phyloP scores from a whole-genome alignment of 1,284 basidiomycete species.

The Abortiporus biennis region DNA sequence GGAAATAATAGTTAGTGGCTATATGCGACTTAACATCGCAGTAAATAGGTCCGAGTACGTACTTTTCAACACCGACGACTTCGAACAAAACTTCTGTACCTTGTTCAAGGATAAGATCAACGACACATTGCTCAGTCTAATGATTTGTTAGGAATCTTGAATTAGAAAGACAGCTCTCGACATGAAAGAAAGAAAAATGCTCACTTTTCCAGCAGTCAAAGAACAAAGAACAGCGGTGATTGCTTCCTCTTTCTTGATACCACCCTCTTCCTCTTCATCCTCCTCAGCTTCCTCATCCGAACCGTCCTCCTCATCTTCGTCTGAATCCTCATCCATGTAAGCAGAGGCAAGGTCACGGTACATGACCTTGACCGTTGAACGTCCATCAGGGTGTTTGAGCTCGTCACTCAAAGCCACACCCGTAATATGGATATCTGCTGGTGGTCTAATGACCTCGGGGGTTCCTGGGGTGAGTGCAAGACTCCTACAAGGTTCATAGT shows the following conservation, averaged over 20 bases:
- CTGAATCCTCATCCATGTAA: not conserved
- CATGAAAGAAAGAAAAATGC: constrained; percentile 11
- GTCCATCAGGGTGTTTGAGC: constrained; percentile 55
- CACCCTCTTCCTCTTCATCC: constrained; percentile 34
- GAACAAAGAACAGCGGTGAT: constrained; percentile 55
- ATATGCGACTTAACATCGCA: no score
- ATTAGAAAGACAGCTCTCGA: not conserved
- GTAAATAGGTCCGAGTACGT: no score
- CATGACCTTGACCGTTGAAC: constrained; percentile 78
- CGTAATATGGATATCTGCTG: constrained; percentile 75
- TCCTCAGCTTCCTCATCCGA: constrained; percentile 49
- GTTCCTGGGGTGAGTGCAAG: constrained; percentile 56
- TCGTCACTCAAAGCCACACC: constrained; percentile 79
- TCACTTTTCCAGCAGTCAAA: constrained; percentile 69
- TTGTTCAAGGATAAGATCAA: constrained; percentile 73
- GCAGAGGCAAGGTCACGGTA: constrained; percentile 42
- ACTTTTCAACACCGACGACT: constrained; percentile 86
- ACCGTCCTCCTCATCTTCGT: constrained; percentile 31
- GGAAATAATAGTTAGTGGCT: no score
- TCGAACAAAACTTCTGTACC: constrained; percentile 70
- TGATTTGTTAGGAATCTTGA: not conserved
- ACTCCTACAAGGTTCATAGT: constrained; percentile 40
- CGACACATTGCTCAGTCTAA: constrained; percentile 75
- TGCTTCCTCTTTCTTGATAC: constrained; percentile 26
- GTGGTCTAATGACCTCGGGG: constrained; percentile 54